Percentiles rank a stretch among this genome's conserved stretches.
Conservation (phyloP, 805 yeast species). For the Ogataea thermomethanolica region DNA sequence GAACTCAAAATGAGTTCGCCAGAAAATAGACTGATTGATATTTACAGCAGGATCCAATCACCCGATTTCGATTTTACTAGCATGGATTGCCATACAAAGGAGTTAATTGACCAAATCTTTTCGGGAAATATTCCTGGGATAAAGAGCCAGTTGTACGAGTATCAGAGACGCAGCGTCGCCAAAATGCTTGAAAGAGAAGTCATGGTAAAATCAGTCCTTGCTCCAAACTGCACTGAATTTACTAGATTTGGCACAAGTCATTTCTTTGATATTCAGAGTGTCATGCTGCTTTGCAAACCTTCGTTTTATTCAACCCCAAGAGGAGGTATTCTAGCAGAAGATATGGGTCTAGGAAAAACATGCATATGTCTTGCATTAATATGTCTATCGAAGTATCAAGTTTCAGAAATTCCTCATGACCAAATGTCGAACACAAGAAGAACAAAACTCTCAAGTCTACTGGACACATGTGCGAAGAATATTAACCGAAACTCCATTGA, state of each 20-base stretch:
- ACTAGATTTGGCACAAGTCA: neutral
- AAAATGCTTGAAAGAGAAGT: conserved; percentile 58
- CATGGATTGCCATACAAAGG: conserved; percentile 22
- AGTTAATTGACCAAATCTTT: conserved; percentile 22
- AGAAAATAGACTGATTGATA: conserved; percentile 26
- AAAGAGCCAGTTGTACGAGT: conserved; percentile 48
- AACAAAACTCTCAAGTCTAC: conserved; percentile 27
- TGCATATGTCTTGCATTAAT: conserved; percentile 56
- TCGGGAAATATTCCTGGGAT: conserved; percentile 43
- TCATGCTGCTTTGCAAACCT: conserved; percentile 36
- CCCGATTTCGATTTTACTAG: conserved; percentile 25
- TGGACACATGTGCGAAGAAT: conserved; percentile 40
- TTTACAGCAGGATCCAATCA: conserved; percentile 37
- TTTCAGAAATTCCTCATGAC: conserved; percentile 42
- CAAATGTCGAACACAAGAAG: conserved; percentile 15
- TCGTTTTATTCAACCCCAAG: conserved; percentile 45
- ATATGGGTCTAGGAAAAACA: conserved; percentile 68
- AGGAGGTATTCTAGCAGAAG: conserved; percentile 64
- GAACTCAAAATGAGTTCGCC: conserved; percentile 13
- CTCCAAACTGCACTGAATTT: conserved; percentile 22
- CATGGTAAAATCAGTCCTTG: conserved; percentile 19
- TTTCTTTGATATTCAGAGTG: conserved; percentile 38
- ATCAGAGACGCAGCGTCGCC: conserved; percentile 57
- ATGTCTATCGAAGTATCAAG: conserved; percentile 51
- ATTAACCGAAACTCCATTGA: conserved; percentile 50